Conservation (phyloP, 306 rosid species). For the Aeschynomene evenia region DNA sequence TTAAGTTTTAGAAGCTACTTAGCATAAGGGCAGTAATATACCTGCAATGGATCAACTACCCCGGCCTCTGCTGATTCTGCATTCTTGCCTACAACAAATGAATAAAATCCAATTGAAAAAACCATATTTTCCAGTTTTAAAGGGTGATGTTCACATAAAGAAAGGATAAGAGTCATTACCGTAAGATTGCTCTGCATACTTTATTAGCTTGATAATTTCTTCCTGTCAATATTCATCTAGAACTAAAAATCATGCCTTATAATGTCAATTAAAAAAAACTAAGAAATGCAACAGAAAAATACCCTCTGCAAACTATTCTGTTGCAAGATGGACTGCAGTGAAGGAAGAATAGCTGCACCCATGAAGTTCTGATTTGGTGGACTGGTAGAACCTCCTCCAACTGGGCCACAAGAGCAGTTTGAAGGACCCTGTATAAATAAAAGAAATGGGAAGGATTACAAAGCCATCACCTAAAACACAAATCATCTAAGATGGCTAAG, state of each 20-base stretch:
- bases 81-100: slow-evolving; percentile 56
- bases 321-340: slow-evolving; percentile 75
- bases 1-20: neutral
- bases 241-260: slow-evolving; percentile 16
- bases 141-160: neutral
- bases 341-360: slow-evolving; percentile 56
- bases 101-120: slow-evolving; percentile 37
- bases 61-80: slow-evolving; percentile 59
- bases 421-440: slow-evolving; percentile 66
- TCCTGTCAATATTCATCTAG: slow-evolving; percentile 57
- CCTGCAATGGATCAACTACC: slow-evolving; percentile 66
- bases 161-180: slow-evolving; percentile 54
- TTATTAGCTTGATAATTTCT: slow-evolving; percentile 77
- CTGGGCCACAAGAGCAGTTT: slow-evolving; percentile 47
- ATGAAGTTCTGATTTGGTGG: slow-evolving; percentile 48
- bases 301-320: slow-evolving; percentile 87
- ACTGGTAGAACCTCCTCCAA: slow-evolving; percentile 55
- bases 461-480: slow-evolving; percentile 58
- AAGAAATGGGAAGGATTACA: slow-evolving; percentile 52
- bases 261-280: slow-evolving; percentile 4
- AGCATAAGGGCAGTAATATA: slow-evolving; percentile 33
- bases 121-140: slow-evolving; percentile 8
- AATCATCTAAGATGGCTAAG: slow-evolving; percentile 47
- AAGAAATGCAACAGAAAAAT: slow-evolving; percentile 18
- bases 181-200: slow-evolving; percentile 67